Evolutionary conservation across 495 filamentous ascomycete genomes (phyloP).

Genomic region (Aspergillus panamensis): DNA sequence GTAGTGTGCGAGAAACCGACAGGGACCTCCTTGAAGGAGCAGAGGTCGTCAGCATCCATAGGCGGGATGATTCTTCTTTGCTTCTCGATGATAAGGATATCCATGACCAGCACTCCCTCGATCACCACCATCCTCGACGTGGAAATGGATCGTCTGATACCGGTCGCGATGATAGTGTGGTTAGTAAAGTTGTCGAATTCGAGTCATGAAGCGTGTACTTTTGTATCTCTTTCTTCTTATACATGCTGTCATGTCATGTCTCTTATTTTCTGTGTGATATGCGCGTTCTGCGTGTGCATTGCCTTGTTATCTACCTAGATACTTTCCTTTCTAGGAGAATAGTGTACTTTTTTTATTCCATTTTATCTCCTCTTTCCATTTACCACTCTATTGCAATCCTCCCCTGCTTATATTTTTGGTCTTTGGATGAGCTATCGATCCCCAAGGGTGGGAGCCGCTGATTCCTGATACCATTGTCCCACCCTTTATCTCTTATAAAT

Average conservation of each 20-base stretch:
- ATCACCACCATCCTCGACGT: background rate
- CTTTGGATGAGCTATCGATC: too few relatives aligned
- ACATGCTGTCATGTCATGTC: background rate
- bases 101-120: background rate
- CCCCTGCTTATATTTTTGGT: too few relatives aligned
- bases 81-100: conserved; percentile 29
- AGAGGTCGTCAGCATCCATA: conserved; percentile 25
- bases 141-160: background rate
- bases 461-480: too few relatives aligned
- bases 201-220: conserved; percentile 28
- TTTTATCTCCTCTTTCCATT: background rate
- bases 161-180: conserved; percentile 27
- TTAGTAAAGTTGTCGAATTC: conserved; percentile 42
- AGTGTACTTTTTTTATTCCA: background rate
- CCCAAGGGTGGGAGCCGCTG: too few relatives aligned
- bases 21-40: conserved; percentile 25
- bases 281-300: background rate
- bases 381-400: background rate
- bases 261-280: background rate
- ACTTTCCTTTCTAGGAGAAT: conserved; percentile 8
- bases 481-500: too few relatives aligned
- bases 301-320: conserved; percentile 4
- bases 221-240: conserved; percentile 1
- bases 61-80: conserved; percentile 28
- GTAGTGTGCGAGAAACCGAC: conserved; percentile 26